Conservation (phyloP, 495 filamentous ascomycete species). For the Barbatosphaeria neglecta region DNA sequence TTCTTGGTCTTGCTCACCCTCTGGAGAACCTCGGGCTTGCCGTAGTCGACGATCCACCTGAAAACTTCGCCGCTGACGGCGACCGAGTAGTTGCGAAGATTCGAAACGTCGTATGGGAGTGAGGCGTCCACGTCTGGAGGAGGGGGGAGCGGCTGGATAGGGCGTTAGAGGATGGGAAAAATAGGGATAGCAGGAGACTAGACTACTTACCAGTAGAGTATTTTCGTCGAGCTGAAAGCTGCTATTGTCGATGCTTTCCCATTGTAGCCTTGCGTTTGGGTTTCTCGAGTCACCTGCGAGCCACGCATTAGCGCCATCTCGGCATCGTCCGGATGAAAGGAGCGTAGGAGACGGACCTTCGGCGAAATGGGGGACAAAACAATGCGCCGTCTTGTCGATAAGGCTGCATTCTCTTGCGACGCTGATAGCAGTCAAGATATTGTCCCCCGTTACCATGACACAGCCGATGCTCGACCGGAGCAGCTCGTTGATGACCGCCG, state of each 20-base stretch:
- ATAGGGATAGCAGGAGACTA: slow-evolving; percentile 12
- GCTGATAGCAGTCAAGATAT: slow-evolving; percentile 93
- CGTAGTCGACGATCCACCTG: slow-evolving; percentile 89
- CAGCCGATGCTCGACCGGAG: slow-evolving; percentile 72
- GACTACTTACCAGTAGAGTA: slow-evolving; percentile 51
- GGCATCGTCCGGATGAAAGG: background rate
- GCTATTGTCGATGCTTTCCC: slow-evolving; percentile 87
- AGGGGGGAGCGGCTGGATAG: slow-evolving; percentile 48
- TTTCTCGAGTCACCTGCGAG: slow-evolving; percentile 51
- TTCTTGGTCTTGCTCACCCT: no score
- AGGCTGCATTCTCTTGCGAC: slow-evolving; percentile 88
- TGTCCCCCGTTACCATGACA: slow-evolving; percentile 98
- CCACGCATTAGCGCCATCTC: background rate
- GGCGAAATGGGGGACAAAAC: slow-evolving; percentile 81
- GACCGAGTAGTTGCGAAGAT: slow-evolving; percentile 70
- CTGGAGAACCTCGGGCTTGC: slow-evolving; percentile 60
- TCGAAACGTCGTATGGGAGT: slow-evolving; percentile 68
- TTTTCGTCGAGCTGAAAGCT: slow-evolving; percentile 61
- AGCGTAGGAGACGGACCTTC: slow-evolving; percentile 41
- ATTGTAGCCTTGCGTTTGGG: slow-evolving; percentile 57
- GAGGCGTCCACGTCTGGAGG: slow-evolving; percentile 65
- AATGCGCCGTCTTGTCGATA: slow-evolving; percentile 67
- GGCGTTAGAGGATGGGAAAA: background rate
- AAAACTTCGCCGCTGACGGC: slow-evolving; percentile 92
- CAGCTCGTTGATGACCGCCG: slow-evolving; percentile 71